Evolutionary conservation across 352 stramenopile genomes (phyloP), one percentile per base, ranked within the genome.

Genomic region (Poterioochromonas sp.): DNA sequence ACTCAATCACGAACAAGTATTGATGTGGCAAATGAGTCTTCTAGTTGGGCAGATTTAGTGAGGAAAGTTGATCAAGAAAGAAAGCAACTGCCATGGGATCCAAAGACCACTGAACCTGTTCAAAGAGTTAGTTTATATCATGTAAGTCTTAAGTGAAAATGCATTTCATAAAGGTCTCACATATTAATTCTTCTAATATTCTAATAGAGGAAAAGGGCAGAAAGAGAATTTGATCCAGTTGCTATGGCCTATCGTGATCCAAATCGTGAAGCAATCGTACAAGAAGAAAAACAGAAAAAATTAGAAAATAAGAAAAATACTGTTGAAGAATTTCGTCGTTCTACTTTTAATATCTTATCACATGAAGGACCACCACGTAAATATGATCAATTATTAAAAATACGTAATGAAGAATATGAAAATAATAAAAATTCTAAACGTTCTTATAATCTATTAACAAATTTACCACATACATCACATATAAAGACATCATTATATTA

Each of bases 151-250:
- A 40, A 22, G 8, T 15, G 3, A 12, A 39, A 39, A 32, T 15
- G 5, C n/a, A 12, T 35, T 39, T 65, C 8, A 39, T 39, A 32
- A 39, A 39, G 5, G 54, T 32, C 8, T 39, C 5, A 22, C 34
- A 11, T 22, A 5, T 15, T 5, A 12, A 32, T 65, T 65, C 26
- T 65, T 22, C 2, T 73, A 5, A 73, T 44, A 29, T 73, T 47
- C 29, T 26, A n/a, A 74, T 35, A 74, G 65, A 34, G 65, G 8
- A 74, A 54, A 54, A 3, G 39, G 2, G 2, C 3, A 35, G 65
- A 74, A 74, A 51, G 65, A 58, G 65, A 74, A 54, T 51, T 58
- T 40, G 65, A 74, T 74, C 65, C 65, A 26, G 40, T 74, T 26
- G 15, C 41, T 29, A 74, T 54, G 40, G 1, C 51, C 8, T 74